A percentile compares a stretch with the other conserved stretches of the same genome.
Conservation (phyloP, 1,139 yeast species). For the Magnusiomyces paraingens region DNA sequence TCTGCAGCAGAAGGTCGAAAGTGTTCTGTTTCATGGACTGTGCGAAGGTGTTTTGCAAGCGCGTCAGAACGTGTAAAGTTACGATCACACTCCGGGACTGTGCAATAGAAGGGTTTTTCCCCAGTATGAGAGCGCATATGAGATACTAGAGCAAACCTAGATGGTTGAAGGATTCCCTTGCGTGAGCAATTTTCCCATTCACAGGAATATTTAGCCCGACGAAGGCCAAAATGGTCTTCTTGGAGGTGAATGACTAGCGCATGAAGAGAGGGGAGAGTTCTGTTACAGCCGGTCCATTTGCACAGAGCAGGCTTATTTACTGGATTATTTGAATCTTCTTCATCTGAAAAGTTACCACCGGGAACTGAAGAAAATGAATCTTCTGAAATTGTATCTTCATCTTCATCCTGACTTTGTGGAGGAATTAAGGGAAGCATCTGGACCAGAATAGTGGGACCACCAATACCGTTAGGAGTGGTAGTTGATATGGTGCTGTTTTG, state of each 20-base stretch:
- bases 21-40: conserved; percentile 48
- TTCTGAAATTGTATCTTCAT: conserved; percentile 13
- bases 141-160: conserved; percentile 52
- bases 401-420: neutral
- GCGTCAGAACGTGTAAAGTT: conserved; percentile 57
- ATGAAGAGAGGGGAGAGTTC: conserved; percentile 29
- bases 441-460: neutral
- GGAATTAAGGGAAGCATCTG: neutral
- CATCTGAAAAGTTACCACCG: conserved; percentile 11
- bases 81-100: conserved; percentile 62
- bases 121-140: conserved; percentile 61
- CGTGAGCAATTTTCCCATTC: conserved; percentile 58
- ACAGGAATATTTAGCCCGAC: conserved; percentile 46
- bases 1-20: conserved; percentile 10
- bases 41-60: conserved; percentile 55
- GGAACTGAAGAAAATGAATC: conserved; percentile 16
- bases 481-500: neutral
- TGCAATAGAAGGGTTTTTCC: conserved; percentile 61
- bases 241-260: conserved; percentile 37
- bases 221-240: conserved; percentile 35
- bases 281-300: conserved; percentile 36
- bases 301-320: conserved; percentile 24
- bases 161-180: conserved; percentile 49
- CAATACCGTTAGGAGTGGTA: neutral
- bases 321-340: conserved; percentile 11